phyloP scores from a whole-genome alignment of 495 filamentous ascomycete species.

The Sporormia fimetaria region DNA sequence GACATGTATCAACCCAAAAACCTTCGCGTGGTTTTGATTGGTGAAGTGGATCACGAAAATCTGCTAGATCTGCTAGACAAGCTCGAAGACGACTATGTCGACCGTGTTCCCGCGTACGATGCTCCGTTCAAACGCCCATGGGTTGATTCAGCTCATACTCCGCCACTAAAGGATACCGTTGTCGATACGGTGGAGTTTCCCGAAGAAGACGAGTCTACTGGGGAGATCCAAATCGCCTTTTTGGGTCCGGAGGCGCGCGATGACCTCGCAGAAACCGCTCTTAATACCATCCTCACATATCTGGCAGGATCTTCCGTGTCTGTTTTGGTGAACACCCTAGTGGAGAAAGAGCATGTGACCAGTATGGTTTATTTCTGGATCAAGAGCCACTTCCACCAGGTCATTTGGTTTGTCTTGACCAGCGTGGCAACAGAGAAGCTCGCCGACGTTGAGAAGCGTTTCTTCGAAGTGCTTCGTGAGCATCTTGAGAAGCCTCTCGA shows the following conservation, averaged over 20 bases:
- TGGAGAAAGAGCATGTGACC: slow-evolving; percentile 85
- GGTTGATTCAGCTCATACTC: slow-evolving; percentile 72
- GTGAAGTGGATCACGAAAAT: slow-evolving; percentile 73
- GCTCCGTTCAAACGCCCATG: slow-evolving; percentile 80
- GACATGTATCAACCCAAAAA: slow-evolving; percentile 99
- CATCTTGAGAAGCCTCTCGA: slow-evolving; percentile 70
- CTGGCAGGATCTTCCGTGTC: slow-evolving; percentile 87
- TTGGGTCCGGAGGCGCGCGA: slow-evolving; percentile 73
- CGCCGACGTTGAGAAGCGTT: slow-evolving; percentile 65
- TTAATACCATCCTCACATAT: slow-evolving; percentile 70
- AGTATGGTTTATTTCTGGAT: slow-evolving; percentile 67
- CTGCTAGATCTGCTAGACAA: slow-evolving; percentile 69
- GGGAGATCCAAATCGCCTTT: slow-evolving; percentile 73
- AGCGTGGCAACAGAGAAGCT: slow-evolving; percentile 82
- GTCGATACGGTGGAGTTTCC: slow-evolving; percentile 80
- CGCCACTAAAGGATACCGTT: slow-evolving; percentile 53
- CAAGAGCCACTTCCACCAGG: slow-evolving; percentile 64
- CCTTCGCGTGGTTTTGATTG: slow-evolving; percentile 76
- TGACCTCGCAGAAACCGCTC: slow-evolving; percentile 35
- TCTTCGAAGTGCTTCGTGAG: slow-evolving; percentile 73
- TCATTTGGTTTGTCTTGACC: slow-evolving; percentile 72
- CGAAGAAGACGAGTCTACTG: slow-evolving; percentile 87
- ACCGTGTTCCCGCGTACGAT: slow-evolving; percentile 61
- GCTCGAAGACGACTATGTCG: slow-evolving; percentile 78
- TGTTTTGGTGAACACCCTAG: slow-evolving; percentile 78